Base-by-base conservation (phyloP, 1,284 basidiomycete genomes). In the Exsudoporus floridanus region DNA sequence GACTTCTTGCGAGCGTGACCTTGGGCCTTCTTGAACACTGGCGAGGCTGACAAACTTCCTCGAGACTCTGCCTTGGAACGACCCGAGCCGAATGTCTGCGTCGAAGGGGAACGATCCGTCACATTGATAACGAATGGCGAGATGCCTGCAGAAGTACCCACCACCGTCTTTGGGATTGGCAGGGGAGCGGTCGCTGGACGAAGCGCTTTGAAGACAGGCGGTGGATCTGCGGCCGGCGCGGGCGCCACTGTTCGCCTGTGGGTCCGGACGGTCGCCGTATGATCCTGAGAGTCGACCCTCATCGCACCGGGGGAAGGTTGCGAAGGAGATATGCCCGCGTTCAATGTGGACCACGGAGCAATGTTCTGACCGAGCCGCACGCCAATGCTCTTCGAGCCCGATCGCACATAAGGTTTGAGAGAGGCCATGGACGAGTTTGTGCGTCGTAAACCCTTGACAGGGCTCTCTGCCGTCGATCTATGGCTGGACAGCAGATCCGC, bases 371-470 rank as follows among this genome's bases (percentile, higher is more conserved):
- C 83, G 16, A 87, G 70, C 6, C 62, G 59, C 1, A 61, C 52
- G 0, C 67, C 58, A 2, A 57, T 41, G 35, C 56, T 61, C 30
- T 63, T 65, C 2, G 67, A 68, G 16, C 75, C 74, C 2, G 74
- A 73, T 55, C 81, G 79, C 0, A 77, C 76, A 56, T 88, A 88
- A 0, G 86, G 81, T 3, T 82, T 70, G 21, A 88, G 73, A 1
- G 84, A 86, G 13, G 72, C 74, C 51, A 83, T 72, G 1, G 82
- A 84, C 0, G 77, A 70, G 18, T 71, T 72, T 59, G 73, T 77
- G 37, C 47, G 35, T 14, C 73, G 73, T 5, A 73, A 55, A 3
- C 63, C 70, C 63, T 69, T 71, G 60, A 78, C 42, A 52, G 79
- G 75, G 58, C 74, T 79, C 33, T 74, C 74, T 31, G 50, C 66